Percentiles rank a stretch among this genome's conserved stretches.
These are phyloP conservation scores for Wickerhamomyces tratensis DNA, from an alignment of 805 yeast genomes.

Conservation along the genomic window DNA sequence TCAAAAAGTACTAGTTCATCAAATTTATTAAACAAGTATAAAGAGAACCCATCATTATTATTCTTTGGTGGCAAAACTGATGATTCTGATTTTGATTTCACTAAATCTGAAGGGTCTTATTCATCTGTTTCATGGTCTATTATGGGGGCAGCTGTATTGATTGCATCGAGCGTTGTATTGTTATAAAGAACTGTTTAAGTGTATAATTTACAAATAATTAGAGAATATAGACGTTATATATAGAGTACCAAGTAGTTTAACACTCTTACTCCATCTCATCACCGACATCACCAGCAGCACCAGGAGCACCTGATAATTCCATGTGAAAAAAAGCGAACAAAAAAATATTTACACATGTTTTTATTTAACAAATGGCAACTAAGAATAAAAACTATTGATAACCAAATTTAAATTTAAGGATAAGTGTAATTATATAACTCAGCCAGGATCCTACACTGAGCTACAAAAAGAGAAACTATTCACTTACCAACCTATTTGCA, in stretches of 20 bases:
- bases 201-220: no score
- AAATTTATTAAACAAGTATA: not conserved
- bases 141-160: constrained; percentile 1
- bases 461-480: no score
- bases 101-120: not conserved
- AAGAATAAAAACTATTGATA: no score
- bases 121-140: not conserved
- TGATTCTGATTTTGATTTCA: not conserved
- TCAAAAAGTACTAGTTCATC: not conserved
- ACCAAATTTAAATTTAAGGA: no score
- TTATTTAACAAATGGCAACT: no score
- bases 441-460: no score
- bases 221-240: no score
- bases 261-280: not conserved
- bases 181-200: not conserved
- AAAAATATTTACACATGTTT: not conserved
- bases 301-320: not conserved
- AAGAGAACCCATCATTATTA: not conserved
- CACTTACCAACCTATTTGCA: no score
- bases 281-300: not conserved
- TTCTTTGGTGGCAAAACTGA: not conserved
- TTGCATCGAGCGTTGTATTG: constrained; percentile 1
- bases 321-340: no score
- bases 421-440: no score
- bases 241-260: no score